A percentile compares a stretch with the other conserved stretches of the same genome.
These are phyloP conservation scores for Comarum palustre DNA, from an alignment of 306 rosid genomes.

Conservation along the genomic window DNA sequence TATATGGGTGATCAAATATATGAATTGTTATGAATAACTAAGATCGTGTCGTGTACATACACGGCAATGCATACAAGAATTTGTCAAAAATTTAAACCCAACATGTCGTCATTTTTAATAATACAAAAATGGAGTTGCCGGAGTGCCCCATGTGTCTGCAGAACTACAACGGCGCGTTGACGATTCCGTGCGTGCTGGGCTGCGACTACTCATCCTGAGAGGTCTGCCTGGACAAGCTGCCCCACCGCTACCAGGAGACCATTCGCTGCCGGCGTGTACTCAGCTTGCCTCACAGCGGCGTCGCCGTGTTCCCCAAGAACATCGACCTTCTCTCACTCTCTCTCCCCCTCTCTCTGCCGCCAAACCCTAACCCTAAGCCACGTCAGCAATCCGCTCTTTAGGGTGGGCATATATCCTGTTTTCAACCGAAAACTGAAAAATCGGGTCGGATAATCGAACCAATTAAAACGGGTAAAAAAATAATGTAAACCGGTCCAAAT, in stretches of 20 bases:
- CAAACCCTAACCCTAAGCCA: conserved; percentile 21
- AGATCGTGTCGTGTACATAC: too few species aligned
- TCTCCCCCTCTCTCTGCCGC: conserved; percentile 23
- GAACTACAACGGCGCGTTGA: conserved; percentile 50
- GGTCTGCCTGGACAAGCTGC: conserved; percentile 57
- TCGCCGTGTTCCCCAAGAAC: conserved; percentile 82
- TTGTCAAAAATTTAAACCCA: not conserved
- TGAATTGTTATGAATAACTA: too few species aligned
- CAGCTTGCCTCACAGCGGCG: conserved; percentile 66
- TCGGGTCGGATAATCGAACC: too few species aligned
- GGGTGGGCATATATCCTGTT: too few species aligned
- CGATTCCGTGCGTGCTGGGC: conserved; percentile 65
- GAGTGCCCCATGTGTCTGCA: conserved; percentile 93
- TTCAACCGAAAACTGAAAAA: too few species aligned
- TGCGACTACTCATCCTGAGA: conserved; percentile 80
- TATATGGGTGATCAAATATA: too few species aligned
- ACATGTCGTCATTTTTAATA: conserved; percentile 10
- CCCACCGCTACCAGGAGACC: conserved; percentile 52
- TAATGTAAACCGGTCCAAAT: too few species aligned
- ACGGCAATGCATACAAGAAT: too few species aligned
- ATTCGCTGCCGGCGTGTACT: conserved; percentile 79
- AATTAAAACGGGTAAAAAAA: too few species aligned
- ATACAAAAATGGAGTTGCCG: conserved; percentile 51
- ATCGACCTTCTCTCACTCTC: conserved; percentile 76
- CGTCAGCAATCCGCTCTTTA: too few species aligned